Evolutionary conservation across 2,329 filamentous ascomycete genomes (phyloP), one percentile per base, ranked within the genome.

Genomic region (Dothideomycetes sp.): DNA sequence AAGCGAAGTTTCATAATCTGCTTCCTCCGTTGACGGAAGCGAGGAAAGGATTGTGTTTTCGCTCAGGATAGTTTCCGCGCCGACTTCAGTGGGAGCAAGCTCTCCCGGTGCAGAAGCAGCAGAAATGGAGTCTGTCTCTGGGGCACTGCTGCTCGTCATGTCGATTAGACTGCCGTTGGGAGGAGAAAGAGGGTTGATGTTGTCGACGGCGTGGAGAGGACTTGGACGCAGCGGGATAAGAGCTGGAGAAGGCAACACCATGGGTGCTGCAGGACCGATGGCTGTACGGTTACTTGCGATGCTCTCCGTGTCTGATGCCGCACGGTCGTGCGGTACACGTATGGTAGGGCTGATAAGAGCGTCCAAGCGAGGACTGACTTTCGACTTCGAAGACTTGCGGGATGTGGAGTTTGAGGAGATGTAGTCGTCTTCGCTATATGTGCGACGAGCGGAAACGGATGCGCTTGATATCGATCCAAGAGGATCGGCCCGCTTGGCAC

Each of bases 1-100:
- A 12, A 45, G n/a, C 4, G 41, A 40, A 3, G 37, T 37, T 18
- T 41, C 35, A 22, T 42, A 41, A 3, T 33, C 32, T 5, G 34
- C 18, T 8, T 37, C 10, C 3, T 47, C 42, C 5, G 38, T 31
- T 1, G 42, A 34, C 2, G 45, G 41, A 14, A 42, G 12, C 9
- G 34, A n/a, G n/a, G n/a, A n/a, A n/a, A n/a, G 12, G 22, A 27
- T 27, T 27, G 22, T 27, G 22, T 7, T 7, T 7, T 12, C 22
- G 22, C 22, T 27, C 7, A 27, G 12, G 22, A 27, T 7, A 27
- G 22, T 7, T 27, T 27, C 22, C 12, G 22, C 22, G 22, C 22
- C 12, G 12, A n/a, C n/a, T n/a, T 27, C 7, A 12, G 7, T 27
- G 22, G 22, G 7, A 7, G 22, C 22, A 7, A 27, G 22, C 7